Evolutionary conservation across 2,329 filamentous ascomycete genomes (phyloP), one percentile per base, ranked within the genome.

Genomic region (Penicillium sp.): DNA sequence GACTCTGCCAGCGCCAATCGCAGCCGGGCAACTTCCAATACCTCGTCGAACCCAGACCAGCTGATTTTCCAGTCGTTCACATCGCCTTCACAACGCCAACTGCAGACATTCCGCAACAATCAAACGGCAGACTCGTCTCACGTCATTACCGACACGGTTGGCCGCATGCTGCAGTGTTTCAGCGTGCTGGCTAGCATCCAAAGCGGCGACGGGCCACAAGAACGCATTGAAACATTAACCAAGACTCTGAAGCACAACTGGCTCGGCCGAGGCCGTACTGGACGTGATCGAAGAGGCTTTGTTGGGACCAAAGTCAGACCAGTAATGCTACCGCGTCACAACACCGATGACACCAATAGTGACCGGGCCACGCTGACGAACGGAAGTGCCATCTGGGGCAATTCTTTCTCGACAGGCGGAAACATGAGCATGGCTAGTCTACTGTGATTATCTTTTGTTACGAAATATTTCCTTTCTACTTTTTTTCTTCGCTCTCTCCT

Each of bases 161-260:
- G 91, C 0, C 81, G 93, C 51, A 96, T 99, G 90, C 79, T 99
- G 61, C 94, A 99, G 76, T 99, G 94, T 72, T 88, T 97, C 73
- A 93, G 88, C 69, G 91, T 99, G 7, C 79, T 99, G 21, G 89
- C 90, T 3, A 87, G 86, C 60, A 83, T 96, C 12, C 87, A 84
- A 66, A 84, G 81, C 0, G 83, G 83, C 9, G 90, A 95, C 61
- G 85, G 88, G 38, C 81, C 84, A 1, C 90, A 93, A 68, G 82
- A 81, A 56, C 90, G 88, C 73, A 88, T 97, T 66, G 88, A 93
- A 60, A 84, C 92, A 66, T 77, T 99, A 60, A 91, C 88, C 57
- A 88, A 90, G 68, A 86, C 94, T 64, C 78, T 99, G 60, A 99
- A 97, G 75, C 85, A 97, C 66, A 99, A 99, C 72, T 99, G 94